phyloP scores from a whole-genome alignment of 2,329 filamentous ascomycete genomes.

The Thyridium curvatum region DNA sequence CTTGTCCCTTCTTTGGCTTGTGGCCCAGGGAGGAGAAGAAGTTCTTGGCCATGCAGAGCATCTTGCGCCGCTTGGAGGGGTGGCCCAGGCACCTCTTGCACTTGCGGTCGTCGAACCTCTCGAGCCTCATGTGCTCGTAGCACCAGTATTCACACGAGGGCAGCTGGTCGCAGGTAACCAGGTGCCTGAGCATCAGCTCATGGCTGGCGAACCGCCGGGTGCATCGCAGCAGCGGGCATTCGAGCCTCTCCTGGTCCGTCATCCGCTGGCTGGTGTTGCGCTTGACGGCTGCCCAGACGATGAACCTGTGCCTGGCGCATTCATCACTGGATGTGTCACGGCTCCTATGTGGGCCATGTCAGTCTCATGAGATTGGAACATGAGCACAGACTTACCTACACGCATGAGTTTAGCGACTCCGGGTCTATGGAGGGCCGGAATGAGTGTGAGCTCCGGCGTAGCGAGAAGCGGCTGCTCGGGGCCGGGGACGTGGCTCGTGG shows the following conservation, averaged over 20 bases:
- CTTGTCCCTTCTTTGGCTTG: constrained; percentile 32
- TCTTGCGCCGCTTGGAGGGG: constrained; percentile 43
- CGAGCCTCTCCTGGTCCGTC: constrained; percentile 38
- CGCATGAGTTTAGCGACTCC: constrained; percentile 7
- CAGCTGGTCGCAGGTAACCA: constrained; percentile 41
- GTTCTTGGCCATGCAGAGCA: constrained; percentile 45
- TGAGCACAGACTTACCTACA: constrained; percentile 8
- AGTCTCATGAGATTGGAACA: constrained; percentile 6
- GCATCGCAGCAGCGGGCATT: constrained; percentile 47
- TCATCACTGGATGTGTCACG: constrained; percentile 39
- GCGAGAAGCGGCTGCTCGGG: constrained; percentile 8
- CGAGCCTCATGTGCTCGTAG: constrained; percentile 45
- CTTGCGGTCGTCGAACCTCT: constrained; percentile 44
- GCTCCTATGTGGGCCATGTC: constrained; percentile 24
- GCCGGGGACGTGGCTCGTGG: constrained; percentile 9
- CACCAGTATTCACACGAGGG: constrained; percentile 48
- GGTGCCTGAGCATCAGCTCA: constrained; percentile 47
- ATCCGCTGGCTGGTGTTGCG: constrained; percentile 44
- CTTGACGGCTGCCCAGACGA: constrained; percentile 50
- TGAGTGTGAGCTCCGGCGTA: constrained; percentile 9
- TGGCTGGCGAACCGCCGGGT: constrained; percentile 42
- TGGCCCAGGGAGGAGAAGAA: constrained; percentile 48
- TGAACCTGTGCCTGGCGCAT: constrained; percentile 47
- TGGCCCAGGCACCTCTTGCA: constrained; percentile 44
- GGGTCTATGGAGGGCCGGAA: constrained; percentile 4